Evolutionary conservation across 768 basidiomycete species (phyloP).

Genomic region (Phaeotremella skinneri): DNA sequence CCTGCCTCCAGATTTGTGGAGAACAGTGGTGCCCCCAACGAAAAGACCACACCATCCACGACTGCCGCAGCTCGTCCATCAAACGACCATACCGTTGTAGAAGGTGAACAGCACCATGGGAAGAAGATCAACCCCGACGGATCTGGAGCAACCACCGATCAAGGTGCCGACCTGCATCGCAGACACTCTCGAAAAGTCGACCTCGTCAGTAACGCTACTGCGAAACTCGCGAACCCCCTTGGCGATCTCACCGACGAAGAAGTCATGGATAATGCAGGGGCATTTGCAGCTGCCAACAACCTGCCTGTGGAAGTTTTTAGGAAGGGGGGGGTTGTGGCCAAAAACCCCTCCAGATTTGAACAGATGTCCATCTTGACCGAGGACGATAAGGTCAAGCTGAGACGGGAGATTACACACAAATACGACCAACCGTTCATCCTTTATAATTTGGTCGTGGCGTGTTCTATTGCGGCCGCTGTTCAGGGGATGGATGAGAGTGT

Average conservation of each 20-base stretch:
- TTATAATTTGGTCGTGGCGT: slow-evolving; percentile 29
- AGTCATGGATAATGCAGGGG: slow-evolving; percentile 12
- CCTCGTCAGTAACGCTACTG: neutral
- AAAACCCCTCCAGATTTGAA: slow-evolving; percentile 27
- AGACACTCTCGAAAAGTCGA: neutral
- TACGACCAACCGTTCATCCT: slow-evolving; percentile 42
- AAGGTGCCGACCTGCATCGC: neutral
- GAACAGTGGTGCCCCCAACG: neutral
- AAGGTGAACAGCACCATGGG: neutral
- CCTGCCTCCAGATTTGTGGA: slow-evolving; percentile 8
- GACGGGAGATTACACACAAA: slow-evolving; percentile 20
- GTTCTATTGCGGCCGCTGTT: slow-evolving; percentile 30
- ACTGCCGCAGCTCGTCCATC: neutral
- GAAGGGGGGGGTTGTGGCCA: slow-evolving; percentile 35
- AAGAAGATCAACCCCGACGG: neutral
- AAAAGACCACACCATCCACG: neutral
- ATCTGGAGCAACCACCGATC: neutral
- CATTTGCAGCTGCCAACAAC: slow-evolving; percentile 13
- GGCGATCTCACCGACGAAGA: slow-evolving; percentile 22
- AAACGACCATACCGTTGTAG: neutral
- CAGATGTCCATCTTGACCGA: slow-evolving; percentile 23
- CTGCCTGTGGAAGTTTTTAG: slow-evolving; percentile 17
- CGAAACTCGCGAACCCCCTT: slow-evolving; percentile 11
- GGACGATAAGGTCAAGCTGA: slow-evolving; percentile 31
- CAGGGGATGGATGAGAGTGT: slow-evolving; percentile 35